These are phyloP conservation scores for Lactarius hengduanensis DNA, from an alignment of 768 basidiomycete genomes.

Conservation along the genomic window DNA sequence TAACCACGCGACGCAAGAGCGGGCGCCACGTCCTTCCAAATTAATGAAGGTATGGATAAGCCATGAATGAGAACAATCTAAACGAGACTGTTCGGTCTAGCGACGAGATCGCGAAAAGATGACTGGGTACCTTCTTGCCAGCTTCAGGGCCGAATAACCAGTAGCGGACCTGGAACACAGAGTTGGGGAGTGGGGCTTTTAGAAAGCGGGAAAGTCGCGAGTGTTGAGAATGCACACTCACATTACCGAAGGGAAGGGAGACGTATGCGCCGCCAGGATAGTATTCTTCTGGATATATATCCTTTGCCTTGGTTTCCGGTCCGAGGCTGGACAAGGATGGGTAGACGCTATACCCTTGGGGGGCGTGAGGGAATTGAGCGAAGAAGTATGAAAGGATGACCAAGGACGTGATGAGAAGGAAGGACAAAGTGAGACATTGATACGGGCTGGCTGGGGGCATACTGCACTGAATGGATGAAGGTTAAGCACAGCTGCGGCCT, in stretches of 20 bases:
- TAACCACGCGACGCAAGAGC: conserved; percentile 59
- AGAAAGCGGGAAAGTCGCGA: not conserved
- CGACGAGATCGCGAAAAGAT: not conserved
- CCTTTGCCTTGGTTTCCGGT: conserved; percentile 53
- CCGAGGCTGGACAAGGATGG: conserved; percentile 63
- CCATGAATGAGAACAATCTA: conserved; percentile 79
- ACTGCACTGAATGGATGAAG: conserved; percentile 12
- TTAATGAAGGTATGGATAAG: conserved; percentile 69
- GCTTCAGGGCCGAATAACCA: conserved; percentile 73
- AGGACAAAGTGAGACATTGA: conserved; percentile 47
- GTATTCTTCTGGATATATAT: conserved; percentile 70
- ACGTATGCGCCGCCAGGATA: conserved; percentile 65
- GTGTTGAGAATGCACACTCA: conserved; percentile 35
- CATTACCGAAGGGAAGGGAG: conserved; percentile 61
- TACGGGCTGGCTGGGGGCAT: conserved; percentile 34
- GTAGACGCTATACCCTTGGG: conserved; percentile 48
- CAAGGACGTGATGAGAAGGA: conserved; percentile 60
- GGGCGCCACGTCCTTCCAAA: conserved; percentile 77
- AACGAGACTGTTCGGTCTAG: not conserved
- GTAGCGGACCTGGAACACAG: conserved; percentile 55
- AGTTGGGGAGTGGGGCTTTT: not conserved
- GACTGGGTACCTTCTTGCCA: conserved; percentile 53
- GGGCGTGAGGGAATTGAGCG: conserved; percentile 63
- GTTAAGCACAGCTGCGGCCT: conserved; percentile 9
- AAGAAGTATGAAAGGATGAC: conserved; percentile 61